Base-by-base conservation (phyloP, 2,329 filamentous ascomycete species). In the Colletotrichum sp. region DNA sequence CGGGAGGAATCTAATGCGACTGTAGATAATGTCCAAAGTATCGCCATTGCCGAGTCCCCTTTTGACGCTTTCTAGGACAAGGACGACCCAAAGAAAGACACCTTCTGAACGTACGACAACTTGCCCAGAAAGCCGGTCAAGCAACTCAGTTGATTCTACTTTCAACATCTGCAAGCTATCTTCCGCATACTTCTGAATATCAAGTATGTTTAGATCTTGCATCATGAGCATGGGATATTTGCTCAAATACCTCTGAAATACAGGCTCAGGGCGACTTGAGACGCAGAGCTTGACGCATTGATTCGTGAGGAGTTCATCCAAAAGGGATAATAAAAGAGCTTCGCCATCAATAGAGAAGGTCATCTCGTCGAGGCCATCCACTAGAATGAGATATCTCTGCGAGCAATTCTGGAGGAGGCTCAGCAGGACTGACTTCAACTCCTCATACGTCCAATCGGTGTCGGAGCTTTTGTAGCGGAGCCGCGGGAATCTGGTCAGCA, bases 311-410 rank as follows among this genome's bases (percentile, higher is more conserved):
- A 49, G 21, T 0, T 49, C 28, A 15, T 44, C 8, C 1, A 65
- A 8, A 16, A 28, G 10, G 0, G 0, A 1, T 0, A 9, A 21
- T 2, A 26, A 49, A 13, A 1, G 6, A 2, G 30, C 5, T 12
- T 39, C 34, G 12, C n/a, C 21, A 21, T 49, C 63, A 15, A 24
- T 16, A 6, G 5, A 5, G 15, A 36, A 28, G n/a, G 13, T 1
- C 18, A 28, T 28, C 26, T 65, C 63, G 24, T 49, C 63, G 2
- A 65, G 63, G 7, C 63, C 63, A 21, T 65, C 63, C 0, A 49
- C 10, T 15, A 65, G 21, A 30, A 65, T 21, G 1, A 65, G 24
- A n/a, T 44, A 49, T 7, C 10, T 64, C 10, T 12, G 32, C 16
- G 32, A 26, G 62, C 13, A 13, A 28, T 60, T 18, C 8, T 4